Base-by-base conservation (phyloP, 1,284 basidiomycete genomes). In the Rhizoctonia solani region DNA sequence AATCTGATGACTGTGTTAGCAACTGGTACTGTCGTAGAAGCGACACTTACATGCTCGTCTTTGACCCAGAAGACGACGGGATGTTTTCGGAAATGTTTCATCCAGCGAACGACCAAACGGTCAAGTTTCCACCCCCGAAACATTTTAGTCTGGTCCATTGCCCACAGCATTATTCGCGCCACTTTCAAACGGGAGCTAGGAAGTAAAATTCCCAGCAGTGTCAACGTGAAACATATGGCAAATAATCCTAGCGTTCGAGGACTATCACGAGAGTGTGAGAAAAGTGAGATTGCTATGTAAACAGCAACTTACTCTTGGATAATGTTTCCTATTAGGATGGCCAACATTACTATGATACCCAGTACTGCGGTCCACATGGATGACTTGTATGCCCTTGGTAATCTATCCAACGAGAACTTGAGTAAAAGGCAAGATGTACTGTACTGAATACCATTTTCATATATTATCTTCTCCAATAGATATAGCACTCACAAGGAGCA, bases 371-470 rank as follows among this genome's bases (percentile, higher is more conserved):
- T 71, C 16, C 68, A 69, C 13, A 85, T 71, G 4, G 78, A 77
- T 6, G 82, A 80, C 23, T 72, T 76, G 4, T 76, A 76, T 3
- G 74, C 69, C 25, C 86, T 79, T 1, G 80, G 81, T 8, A 91
- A 74, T 44, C 83, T 80, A 2, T 85, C 83, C 2, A 88, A 81
- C 66, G 86, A 86, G 76, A 87, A 86, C 69, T 84, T 85, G 41
- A 90, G 78, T 3, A 89, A 69, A 3, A 89, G 72, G 11, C 85
- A 77, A 1, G 86, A 82, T n/a, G 87, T 41, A 0, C 87, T 87
- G 71, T 88, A 89, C 23, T 88, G 30, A 21, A 46, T 4, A 30
- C 55, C 25, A 71, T 63, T 42, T 66, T 47, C 19, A 37, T 3
- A 73, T 63, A 13, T 49, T 46, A 8, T 68, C 27, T 3, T 63